Evolutionary conservation across 805 yeast genomes (phyloP).

Genomic region (Teunomyces kruisii): DNA sequence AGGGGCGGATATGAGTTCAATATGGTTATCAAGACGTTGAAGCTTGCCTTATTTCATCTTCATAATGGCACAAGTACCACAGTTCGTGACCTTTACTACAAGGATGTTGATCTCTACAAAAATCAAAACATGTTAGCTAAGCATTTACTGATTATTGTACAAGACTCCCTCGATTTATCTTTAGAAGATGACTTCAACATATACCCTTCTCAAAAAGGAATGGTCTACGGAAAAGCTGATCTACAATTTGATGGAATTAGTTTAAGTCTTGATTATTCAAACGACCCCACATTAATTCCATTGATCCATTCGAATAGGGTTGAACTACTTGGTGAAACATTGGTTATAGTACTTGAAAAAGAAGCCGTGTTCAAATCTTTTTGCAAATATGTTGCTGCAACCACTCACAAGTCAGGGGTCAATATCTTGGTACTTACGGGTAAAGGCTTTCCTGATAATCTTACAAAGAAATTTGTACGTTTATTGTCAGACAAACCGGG

Average conservation of each 20-base stretch:
- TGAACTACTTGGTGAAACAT: background rate
- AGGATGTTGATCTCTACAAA: conserved; percentile 51
- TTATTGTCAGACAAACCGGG: conserved; percentile 23
- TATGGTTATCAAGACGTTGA: conserved; percentile 5
- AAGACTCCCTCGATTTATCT: conserved; percentile 36
- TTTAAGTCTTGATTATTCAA: conserved; percentile 1
- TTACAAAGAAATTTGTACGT: conserved; percentile 46
- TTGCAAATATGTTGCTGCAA: conserved; percentile 16
- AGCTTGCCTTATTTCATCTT: conserved; percentile 1
- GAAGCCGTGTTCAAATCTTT: conserved; percentile 41
- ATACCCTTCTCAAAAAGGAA: conserved; percentile 57
- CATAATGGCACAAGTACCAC: conserved; percentile 28
- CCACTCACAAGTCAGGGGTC: background rate
- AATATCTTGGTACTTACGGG: conserved; percentile 50
- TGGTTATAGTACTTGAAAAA: conserved; percentile 32
- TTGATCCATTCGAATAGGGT: conserved; percentile 9
- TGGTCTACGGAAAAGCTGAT: conserved; percentile 40
- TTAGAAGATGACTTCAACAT: conserved; percentile 41
- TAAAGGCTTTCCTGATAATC: conserved; percentile 64
- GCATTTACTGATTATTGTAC: conserved; percentile 35
- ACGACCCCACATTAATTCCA: conserved; percentile 28
- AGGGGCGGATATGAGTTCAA: background rate
- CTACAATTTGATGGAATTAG: background rate
- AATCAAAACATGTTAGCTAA: conserved; percentile 38
- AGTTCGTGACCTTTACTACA: conserved; percentile 58